phyloP scores from a whole-genome alignment of 257 asterid species.

The Forsythia viridissima region DNA sequence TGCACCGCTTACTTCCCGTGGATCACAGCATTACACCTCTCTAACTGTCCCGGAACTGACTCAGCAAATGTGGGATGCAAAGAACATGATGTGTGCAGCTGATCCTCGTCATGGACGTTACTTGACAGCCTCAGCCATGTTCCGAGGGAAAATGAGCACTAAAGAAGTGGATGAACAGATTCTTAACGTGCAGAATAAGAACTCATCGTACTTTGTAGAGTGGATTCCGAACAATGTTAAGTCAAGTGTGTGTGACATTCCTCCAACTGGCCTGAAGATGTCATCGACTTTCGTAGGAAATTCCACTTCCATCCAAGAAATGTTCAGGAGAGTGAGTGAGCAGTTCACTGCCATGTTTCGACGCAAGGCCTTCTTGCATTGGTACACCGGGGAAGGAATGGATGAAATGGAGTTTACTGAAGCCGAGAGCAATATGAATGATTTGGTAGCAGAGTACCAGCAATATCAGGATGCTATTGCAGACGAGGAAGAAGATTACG shows the following conservation, averaged over 20 bases:
- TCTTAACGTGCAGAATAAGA: constrained; percentile 70
- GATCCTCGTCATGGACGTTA: constrained; percentile 72
- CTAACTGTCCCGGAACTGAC: constrained; percentile 66
- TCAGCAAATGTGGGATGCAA: constrained; percentile 70
- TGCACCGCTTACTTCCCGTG: constrained; percentile 65
- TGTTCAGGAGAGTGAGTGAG: constrained; percentile 70
- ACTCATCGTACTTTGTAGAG: constrained; percentile 66
- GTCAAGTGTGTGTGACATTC: constrained; percentile 67
- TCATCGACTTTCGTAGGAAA: constrained; percentile 61
- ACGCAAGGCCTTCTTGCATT: constrained; percentile 64
- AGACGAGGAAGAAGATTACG: constrained; percentile 54
- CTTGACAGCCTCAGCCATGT: constrained; percentile 70
- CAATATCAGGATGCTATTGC: constrained; percentile 70
- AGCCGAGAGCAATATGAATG: constrained; percentile 76
- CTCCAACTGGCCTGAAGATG: constrained; percentile 64
- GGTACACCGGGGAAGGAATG: constrained; percentile 77
- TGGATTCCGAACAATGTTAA: constrained; percentile 75
- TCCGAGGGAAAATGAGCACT: constrained; percentile 76
- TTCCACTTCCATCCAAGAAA: constrained; percentile 66
- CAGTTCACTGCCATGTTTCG: constrained; percentile 75
- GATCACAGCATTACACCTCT: constrained; percentile 55
- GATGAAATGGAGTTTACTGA: constrained; percentile 75
- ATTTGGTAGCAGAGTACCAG: constrained; percentile 64
- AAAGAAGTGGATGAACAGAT: constrained; percentile 71
- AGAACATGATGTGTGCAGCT: constrained; percentile 78